Evolutionary conservation across 2,329 filamentous ascomycete genomes (phyloP), one percentile per base, ranked within the genome.

Genomic region (Chalaropsis ovoidea): DNA sequence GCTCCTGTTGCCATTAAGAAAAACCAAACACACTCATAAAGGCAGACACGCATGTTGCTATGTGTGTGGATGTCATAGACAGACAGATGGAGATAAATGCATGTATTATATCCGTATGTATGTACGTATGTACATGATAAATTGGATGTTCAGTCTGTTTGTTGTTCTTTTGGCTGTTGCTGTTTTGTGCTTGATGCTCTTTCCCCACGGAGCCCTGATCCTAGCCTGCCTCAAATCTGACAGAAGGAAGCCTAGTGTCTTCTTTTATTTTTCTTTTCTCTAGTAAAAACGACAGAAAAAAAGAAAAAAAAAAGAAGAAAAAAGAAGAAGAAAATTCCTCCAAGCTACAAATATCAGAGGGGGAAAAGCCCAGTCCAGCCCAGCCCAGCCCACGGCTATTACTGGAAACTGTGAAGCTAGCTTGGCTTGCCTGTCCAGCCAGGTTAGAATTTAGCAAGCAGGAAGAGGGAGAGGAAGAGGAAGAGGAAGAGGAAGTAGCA

Each of bases 151-250:
- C 19, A 11, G 7, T 19, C 47, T 49, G 19, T 19, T 52, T 52
- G 47, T 15, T 17, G 24, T 52, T 13, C 24, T 52, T 13, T 24
- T 27, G 47, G 19, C 24, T 52, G 19, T 19, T 22, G 47, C 47
- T 27, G 19, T 15, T 52, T 24, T 6, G 2, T 6, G 31, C 52
- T 58, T 13, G 6, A 31, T 52, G 13, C 24, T 24, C 11, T 52
- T 52, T 52, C 15, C 47, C 8, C 7, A 27, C 13, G 17, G 47
- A 52, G 47, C 47, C 52, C 52, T 58, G 24, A 35, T 58, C 27
- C 52, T 58, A 27, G 52, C 52, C 31, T 58, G 52, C 52, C 52
- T 58, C 52, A 58, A n/a, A 58, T 58, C 52, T 39, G 52, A 58
- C 52, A 58, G 52, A 58, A 39, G 52, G 52, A 35, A 58, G 52